A percentile compares a stretch with the other conserved stretches of the same genome.
These are phyloP conservation scores for Aegilops tauschii DNA, from an alignment of 176 grass and related monocot genomes.

Conservation along the genomic window DNA sequence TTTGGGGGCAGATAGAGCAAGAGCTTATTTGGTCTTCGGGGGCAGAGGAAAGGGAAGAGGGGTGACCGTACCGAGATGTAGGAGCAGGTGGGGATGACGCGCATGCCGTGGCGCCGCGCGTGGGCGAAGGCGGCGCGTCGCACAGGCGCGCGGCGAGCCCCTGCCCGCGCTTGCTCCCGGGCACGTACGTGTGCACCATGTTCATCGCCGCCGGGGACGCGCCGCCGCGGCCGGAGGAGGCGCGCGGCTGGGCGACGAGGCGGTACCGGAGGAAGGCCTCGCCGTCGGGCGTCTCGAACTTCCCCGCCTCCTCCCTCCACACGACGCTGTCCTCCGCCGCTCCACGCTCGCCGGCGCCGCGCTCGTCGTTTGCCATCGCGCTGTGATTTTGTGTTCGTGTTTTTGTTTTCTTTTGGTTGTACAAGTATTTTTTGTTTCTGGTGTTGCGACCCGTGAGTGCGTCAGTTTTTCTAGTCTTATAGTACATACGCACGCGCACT, in stretches of 20 bases:
- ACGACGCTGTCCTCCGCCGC: constrained; percentile 33
- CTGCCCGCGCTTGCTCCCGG: constrained; percentile 70
- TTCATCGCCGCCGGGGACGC: constrained; percentile 56
- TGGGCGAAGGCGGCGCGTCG: constrained; percentile 73
- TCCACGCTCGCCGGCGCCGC: not conserved
- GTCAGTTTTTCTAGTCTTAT: too few species aligned
- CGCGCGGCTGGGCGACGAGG: constrained; percentile 15
- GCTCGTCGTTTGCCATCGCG: constrained; percentile 30
- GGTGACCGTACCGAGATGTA: constrained; percentile 69
- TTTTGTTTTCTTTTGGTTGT: not conserved
- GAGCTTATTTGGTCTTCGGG: not conserved
- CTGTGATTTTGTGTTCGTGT: not conserved
- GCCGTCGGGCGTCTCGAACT: constrained; percentile 70
- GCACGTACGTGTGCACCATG: constrained; percentile 88
- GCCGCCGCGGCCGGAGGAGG: constrained; percentile 2
- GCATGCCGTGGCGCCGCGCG: constrained; percentile 38
- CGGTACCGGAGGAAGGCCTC: constrained; percentile 76
- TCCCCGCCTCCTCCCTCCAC: constrained; percentile 55
- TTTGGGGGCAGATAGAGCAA: too few species aligned
- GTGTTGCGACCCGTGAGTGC: not conserved
- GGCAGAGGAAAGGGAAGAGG: not conserved
- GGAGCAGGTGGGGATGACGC: constrained; percentile 76
- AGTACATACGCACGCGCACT: too few species aligned
- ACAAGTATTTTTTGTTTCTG: not conserved
- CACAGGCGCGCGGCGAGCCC: constrained; percentile 76